Evolutionary conservation across 2,329 filamentous ascomycete species (phyloP).

Genomic region (Ophiostoma quercus): DNA sequence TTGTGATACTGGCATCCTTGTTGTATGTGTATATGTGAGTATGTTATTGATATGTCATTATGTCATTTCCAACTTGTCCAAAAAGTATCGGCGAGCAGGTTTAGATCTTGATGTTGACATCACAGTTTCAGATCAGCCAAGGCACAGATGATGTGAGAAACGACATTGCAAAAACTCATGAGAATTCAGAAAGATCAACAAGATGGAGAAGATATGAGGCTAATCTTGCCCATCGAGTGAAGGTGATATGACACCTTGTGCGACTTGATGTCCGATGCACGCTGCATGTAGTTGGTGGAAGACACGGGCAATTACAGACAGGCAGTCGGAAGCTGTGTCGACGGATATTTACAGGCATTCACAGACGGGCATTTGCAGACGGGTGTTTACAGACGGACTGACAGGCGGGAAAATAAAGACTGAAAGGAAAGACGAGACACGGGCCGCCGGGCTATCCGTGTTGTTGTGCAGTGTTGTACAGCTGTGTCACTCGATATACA

Average conservation of each 20-base stretch:
- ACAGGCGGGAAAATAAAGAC: constrained; percentile 1
- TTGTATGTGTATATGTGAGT: background rate
- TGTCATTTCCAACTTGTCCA: background rate
- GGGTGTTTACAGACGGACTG: background rate
- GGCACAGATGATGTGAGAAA: too few relatives aligned
- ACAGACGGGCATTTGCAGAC: background rate
- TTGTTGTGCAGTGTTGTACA: background rate
- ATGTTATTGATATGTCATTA: background rate
- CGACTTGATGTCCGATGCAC: background rate
- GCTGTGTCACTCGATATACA: background rate
- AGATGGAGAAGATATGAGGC: background rate
- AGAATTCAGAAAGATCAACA: background rate
- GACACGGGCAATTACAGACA: background rate
- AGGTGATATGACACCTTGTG: background rate
- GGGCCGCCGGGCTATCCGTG: background rate
- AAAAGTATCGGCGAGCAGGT: background rate
- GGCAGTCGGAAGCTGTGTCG: background rate
- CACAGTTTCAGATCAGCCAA: background rate
- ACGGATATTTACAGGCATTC: background rate
- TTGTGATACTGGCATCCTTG: background rate
- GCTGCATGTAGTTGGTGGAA: constrained; percentile 1
- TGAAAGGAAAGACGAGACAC: background rate
- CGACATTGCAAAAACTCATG: too few relatives aligned
- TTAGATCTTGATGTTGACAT: background rate
- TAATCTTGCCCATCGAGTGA: background rate